phyloP scores from a whole-genome alignment of 345 rosid genomes.

The Pugionium dolabratum region DNA sequence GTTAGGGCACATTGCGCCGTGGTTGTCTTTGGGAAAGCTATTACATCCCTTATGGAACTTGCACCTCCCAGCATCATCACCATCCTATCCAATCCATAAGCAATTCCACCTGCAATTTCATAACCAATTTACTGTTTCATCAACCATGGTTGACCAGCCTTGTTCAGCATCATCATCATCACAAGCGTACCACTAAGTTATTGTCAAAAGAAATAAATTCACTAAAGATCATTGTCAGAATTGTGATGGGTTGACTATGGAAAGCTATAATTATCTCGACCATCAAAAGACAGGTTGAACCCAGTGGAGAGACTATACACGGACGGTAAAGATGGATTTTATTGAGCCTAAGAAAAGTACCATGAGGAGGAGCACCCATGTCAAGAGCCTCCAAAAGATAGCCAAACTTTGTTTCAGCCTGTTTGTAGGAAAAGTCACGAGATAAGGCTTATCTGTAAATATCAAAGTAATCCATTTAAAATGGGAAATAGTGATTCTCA shows the following conservation, averaged over 20 bases:
- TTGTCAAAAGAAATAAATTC: too few relatives aligned
- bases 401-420: constrained; percentile 96
- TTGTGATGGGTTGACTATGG: too few relatives aligned
- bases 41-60: constrained; percentile 86
- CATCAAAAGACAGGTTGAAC: background rate
- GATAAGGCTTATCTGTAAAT: constrained; percentile 10
- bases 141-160: constrained; percentile 24
- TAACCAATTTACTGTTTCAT: constrained; percentile 24
- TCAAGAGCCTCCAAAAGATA: constrained; percentile 96
- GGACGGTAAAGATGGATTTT: background rate
- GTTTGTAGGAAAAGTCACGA: constrained; percentile 25
- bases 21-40: constrained; percentile 94
- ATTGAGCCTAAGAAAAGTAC: constrained; percentile 39
- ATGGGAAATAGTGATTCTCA: constrained; percentile 34
- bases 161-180: constrained; percentile 16
- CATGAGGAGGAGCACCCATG: constrained; percentile 99
- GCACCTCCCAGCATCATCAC: constrained; percentile 83
- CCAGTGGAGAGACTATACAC: background rate
- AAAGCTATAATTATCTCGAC: too few relatives aligned
- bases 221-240: too few relatives aligned
- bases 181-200: too few relatives aligned
- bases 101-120: constrained; percentile 75
- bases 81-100: constrained; percentile 87
- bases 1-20: constrained; percentile 97
- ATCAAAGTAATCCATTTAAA: background rate